Base-by-base conservation (phyloP, 2,329 filamentous ascomycete genomes). In the Paramyrothecium sp. region DNA sequence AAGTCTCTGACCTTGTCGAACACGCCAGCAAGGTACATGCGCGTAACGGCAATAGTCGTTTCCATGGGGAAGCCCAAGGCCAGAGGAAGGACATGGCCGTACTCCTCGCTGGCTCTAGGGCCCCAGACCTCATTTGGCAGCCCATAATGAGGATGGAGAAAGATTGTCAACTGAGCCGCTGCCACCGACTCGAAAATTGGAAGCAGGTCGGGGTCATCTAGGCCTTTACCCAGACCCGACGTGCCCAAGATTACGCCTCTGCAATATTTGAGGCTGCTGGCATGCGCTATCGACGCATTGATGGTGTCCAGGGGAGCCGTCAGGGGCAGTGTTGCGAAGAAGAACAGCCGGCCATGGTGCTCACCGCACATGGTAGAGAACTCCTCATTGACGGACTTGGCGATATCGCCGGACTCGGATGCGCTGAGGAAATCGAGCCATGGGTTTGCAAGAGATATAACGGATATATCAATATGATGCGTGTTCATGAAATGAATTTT, bases 101-200 rank as follows among this genome's bases (percentile, higher is more conserved):
- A 97, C 59, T 89, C 87, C 21, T 76, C 78, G 46, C 72, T 77
- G 0, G 84, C 85, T 8, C 89, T 79, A 0, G 90, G 84, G 0
- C 93, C 93, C 75, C 90, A 97, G 3, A 96, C 91, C 10, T 86
- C 83, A 58, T 84, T 83, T 0, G 92, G 92, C 2, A 97, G 82
- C 1, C 93, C 93, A 70, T 97, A 97, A 73, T 97, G 93, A 26
- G 93, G 93, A 73, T 97, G 93, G 54, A 97, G 73, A 75, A 97
- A 97, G 52, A 96, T 79, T 22, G 90, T 78, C 34, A 91, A 78
- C 8, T 79, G 72, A 0, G 84, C 83, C 46, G 83, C 81, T 47
- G 91, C 85, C 1, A 97, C 73, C 0, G 88, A 87, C 12, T 80
- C 71, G 73, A 92, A 91, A 12, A 97, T 81, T 0, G 89, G 86